Evolutionary conservation across 768 basidiomycete species (phyloP), one percentile per base, ranked within the genome.

Genomic region (Termitomyces titanicus): DNA sequence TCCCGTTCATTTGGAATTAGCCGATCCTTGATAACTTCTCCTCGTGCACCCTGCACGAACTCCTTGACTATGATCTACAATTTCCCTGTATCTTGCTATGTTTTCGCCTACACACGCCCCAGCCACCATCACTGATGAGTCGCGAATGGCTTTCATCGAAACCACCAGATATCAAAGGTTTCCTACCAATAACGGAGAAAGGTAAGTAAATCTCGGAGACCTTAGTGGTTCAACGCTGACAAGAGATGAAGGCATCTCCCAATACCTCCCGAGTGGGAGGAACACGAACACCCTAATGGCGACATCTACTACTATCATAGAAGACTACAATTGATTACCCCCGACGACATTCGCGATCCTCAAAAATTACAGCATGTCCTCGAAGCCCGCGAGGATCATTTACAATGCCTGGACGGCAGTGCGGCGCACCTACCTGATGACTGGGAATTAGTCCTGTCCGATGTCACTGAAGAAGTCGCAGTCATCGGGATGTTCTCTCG

Each of bases 241-340:
- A 25, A 31, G 47, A 22, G 10, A 47, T 10, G 42, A 50, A 64
- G 61, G 3, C 47, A 39, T 33, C 52, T 51, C 11, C 48, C 54
- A 12, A 38, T 64, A 5, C 65, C 65, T 15, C 24, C n/a, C 7
- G 38, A 58, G 27, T 80, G 79, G 79, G 63, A 65, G 42, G 64
- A 65, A 52, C 68, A 67, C 53, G 37, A 65, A 42, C 76, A 79
- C 56, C 74, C 77, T n/a, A 78, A 77, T 57, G 74, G 74, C 63
- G 76, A 76, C 64, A 59, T 72, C 42, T 79, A 79, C 61, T 79
- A 68, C 63, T 72, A 72, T 62, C 68, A 78, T 58, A 56, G 56
- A 22, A 55, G 58, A 17, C 60, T 73, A 39, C 70, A 71, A 18
- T 47, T 78, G 47, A 68, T 75, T 44, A 75, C 77, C 0, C 68